Base-by-base conservation (phyloP, 345 rosid genomes). In the Fremontodendron californicum region DNA sequence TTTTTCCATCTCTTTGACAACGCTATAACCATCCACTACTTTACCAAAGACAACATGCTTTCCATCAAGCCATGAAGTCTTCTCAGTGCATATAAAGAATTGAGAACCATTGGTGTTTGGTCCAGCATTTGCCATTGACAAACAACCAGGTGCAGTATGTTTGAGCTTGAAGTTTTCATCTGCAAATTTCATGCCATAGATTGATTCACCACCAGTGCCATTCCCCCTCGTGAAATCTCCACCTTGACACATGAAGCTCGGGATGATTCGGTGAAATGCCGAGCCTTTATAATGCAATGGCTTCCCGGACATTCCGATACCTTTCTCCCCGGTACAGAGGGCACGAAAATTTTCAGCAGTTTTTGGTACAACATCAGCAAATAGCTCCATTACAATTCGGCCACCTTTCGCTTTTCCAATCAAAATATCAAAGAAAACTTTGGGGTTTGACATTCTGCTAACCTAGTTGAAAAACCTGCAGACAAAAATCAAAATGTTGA, bases 11-110 rank as follows among this genome's bases (percentile, higher is more conserved):
- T 84, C 85, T 82, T 91, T 81, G 13, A 94, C 96, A 10, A 92
- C 85, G 33, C 45, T 80, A 73, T 89, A 88, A 16, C 97, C 98
- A 19, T 93, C 93, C 0, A 94, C 97, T 19, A 93, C 94, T 81
- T 93, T 91, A 16, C 98, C 97, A 12, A 94, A 93, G 63, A 93
- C 97, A 19, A 93, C 97, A 18, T 93, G 97, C 83, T 93, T 94
- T 42, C 95, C 15, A 46, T 94, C 97, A 3, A 93, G 95, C 97
- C 98, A 90, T 0, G 88, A 2, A 4, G 97, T 91, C 82, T 86
- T 88, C 42, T 79, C 91, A 0, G 97, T 93, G 70, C 97, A 93
- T 31, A 93, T 91, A n/a, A 94, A 94, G 85, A 94, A 94, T 84
- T 94, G 97, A 61, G 61, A 55, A 23, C 61, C 61, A 10, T 52